A percentile compares a stretch with the other conserved stretches of the same genome.
Evolutionary conservation across 352 stramenopile species (phyloP).

Genomic region (Pythium oligandrum): DNA sequence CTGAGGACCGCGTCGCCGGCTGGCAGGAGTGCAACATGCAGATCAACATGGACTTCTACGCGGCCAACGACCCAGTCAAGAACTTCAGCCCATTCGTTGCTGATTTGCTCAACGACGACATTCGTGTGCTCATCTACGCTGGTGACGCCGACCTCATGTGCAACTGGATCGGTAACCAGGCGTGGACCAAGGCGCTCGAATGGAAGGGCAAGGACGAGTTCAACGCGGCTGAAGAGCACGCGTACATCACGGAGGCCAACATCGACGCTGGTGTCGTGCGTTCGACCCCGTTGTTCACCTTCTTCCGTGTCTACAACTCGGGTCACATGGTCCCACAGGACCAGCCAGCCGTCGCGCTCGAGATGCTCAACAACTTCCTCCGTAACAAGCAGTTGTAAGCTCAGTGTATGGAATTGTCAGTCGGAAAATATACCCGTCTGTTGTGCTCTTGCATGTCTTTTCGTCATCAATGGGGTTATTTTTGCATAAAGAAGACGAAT

Average conservation of each 20-base stretch:
- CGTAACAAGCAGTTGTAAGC: conserved; percentile 20
- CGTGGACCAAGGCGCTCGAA: conserved; percentile 89
- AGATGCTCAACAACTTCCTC: conserved; percentile 43
- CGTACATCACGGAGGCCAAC: conserved; percentile 18
- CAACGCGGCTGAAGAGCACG: conserved; percentile 32
- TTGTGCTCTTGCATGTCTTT: too few species aligned
- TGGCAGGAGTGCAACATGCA: conserved; percentile 93
- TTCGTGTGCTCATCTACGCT: conserved; percentile 92
- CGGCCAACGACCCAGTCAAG: conserved; percentile 87
- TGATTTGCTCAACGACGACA: conserved; percentile 73
- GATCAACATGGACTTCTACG: conserved; percentile 84
- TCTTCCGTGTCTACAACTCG: conserved; percentile 31
- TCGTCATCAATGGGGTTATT: too few species aligned
- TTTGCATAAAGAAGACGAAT: too few species aligned
- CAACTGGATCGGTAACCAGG: conserved; percentile 95
- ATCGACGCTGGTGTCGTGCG: conserved; percentile 19
- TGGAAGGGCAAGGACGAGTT: conserved; percentile 90
- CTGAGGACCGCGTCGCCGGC: conserved; percentile 23
- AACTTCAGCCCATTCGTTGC: conserved; percentile 82
- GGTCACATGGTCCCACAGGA: conserved; percentile 49
- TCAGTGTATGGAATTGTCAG: too few species aligned
- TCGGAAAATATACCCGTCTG: too few species aligned
- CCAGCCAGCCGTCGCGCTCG: conserved; percentile 34
- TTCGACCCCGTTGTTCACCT: conserved; percentile 18
- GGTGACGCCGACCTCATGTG: conserved; percentile 96